Evolutionary conservation across 2,329 filamentous ascomycete species (phyloP).

Genomic region (Aspergillus pseudotamarii): DNA sequence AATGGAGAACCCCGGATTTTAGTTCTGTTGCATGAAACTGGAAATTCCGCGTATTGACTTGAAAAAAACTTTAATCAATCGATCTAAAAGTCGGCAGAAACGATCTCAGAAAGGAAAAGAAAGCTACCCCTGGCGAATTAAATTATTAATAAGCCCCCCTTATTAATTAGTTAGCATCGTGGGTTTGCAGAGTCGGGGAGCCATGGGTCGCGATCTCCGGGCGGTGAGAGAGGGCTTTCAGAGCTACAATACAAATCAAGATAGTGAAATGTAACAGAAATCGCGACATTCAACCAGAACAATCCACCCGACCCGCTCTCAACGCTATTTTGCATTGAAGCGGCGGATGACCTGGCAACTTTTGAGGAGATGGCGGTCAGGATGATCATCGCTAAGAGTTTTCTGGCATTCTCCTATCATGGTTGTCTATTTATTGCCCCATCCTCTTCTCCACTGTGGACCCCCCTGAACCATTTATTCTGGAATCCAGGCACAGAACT

Average conservation of each 20-base stretch:
- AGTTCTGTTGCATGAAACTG: neutral
- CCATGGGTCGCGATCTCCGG: neutral
- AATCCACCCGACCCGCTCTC: neutral
- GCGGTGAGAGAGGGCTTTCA: neutral
- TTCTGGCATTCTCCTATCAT: neutral
- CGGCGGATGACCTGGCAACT: conserved; percentile 3
- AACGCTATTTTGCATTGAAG: neutral
- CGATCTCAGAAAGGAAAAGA: neutral
- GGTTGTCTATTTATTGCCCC: conserved; percentile 1
- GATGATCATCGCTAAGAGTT: conserved; percentile 4
- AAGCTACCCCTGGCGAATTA: neutral
- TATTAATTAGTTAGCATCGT: neutral
- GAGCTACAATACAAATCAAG: neutral
- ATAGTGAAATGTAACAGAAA: neutral
- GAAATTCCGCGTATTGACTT: neutral
- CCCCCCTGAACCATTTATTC: conserved; percentile 3
- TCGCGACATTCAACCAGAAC: neutral
- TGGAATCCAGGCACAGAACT: conserved; percentile 1
- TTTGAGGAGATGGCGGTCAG: neutral
- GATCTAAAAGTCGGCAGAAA: neutral
- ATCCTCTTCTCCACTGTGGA: conserved; percentile 1
- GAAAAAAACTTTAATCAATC: neutral
- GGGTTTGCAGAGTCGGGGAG: neutral
- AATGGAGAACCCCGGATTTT: conserved; percentile 5
- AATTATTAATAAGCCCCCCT: neutral